Conservation (phyloP, 192 early-diverging fungal genomes). For the Allomyces javanicus region DNA sequence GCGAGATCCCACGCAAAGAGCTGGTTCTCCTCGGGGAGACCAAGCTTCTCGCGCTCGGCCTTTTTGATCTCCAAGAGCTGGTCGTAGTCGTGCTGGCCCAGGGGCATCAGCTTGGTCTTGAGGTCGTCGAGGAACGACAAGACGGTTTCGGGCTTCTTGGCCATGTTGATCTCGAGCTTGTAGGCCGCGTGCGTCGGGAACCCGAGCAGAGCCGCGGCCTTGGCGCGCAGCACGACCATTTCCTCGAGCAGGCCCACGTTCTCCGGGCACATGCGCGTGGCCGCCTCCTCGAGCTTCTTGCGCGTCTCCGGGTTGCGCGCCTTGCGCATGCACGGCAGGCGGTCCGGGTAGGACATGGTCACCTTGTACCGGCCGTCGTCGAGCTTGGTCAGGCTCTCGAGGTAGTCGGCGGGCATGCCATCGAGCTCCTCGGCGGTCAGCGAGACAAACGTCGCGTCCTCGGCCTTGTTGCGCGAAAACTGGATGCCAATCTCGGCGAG, state of each 20-base stretch:
- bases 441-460: slow-evolving; percentile 31
- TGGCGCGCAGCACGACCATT: slow-evolving; percentile 27
- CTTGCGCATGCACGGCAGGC: slow-evolving; percentile 7
- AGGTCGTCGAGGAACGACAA: slow-evolving; percentile 45
- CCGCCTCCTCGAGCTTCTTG: slow-evolving; percentile 20
- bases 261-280: slow-evolving; percentile 33
- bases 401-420: slow-evolving; percentile 34
- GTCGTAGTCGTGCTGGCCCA: slow-evolving; percentile 37
- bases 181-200: slow-evolving; percentile 51
- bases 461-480: slow-evolving; percentile 49
- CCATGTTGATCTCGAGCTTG: slow-evolving; percentile 64
- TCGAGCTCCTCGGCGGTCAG: slow-evolving; percentile 39
- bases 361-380: background rate
- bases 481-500: slow-evolving; percentile 46
- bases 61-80: slow-evolving; percentile 42
- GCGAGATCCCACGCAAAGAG: slow-evolving; percentile 51
- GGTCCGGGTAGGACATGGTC: background rate
- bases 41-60: slow-evolving; percentile 20
- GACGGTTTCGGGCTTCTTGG: slow-evolving; percentile 44
- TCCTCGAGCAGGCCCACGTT: slow-evolving; percentile 41
- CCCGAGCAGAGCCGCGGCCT: slow-evolving; percentile 39
- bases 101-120: slow-evolving; percentile 26
- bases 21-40: slow-evolving; percentile 17
- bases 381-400: slow-evolving; percentile 5
- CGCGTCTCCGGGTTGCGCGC: slow-evolving; percentile 16